phyloP scores from a whole-genome alignment of 2,329 filamentous ascomycete genomes.

The Cladosporium sp. region DNA sequence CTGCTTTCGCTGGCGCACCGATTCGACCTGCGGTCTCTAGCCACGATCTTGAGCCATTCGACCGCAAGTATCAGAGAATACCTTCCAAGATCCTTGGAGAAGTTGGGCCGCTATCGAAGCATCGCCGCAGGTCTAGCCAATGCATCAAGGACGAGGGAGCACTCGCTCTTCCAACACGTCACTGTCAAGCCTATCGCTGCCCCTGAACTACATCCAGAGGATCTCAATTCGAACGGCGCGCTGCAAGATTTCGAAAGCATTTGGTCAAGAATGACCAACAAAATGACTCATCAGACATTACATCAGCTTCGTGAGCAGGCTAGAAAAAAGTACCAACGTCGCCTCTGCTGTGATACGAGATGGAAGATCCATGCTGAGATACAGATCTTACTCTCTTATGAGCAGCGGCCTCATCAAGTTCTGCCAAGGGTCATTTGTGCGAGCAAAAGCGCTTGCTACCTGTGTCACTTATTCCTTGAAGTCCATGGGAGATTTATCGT shows the following conservation, averaged over 20 bases:
- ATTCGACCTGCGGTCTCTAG: neutral
- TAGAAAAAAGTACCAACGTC: neutral
- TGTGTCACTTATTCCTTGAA: slow-evolving; percentile 4
- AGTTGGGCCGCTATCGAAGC: slow-evolving; percentile 2
- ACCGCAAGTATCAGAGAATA: neutral
- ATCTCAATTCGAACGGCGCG: neutral
- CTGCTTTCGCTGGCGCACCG: neutral
- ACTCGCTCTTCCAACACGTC: slow-evolving; percentile 2
- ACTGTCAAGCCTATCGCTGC: neutral
- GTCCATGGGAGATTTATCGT: slow-evolving; percentile 1
- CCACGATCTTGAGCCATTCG: neutral
- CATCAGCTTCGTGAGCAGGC: neutral
- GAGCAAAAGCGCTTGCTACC: slow-evolving; percentile 8
- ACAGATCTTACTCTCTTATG: slow-evolving; percentile 7
- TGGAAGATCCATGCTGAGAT: slow-evolving; percentile 8
- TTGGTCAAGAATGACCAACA: neutral
- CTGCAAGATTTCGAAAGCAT: slow-evolving; percentile 1
- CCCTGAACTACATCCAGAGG: neutral
- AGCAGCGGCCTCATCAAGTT: neutral
- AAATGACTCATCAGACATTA: neutral
- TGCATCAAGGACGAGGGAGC: slow-evolving; percentile 1
- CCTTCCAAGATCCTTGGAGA: slow-evolving; percentile 3
- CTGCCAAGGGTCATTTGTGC: slow-evolving; percentile 5
- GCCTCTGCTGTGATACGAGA: neutral
- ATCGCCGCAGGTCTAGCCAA: neutral